Percentiles rank a stretch among this genome's conserved stretches.
phyloP scores from a whole-genome alignment of 371 early-diverging fungal species.

The Phascolomyces articulosus region DNA sequence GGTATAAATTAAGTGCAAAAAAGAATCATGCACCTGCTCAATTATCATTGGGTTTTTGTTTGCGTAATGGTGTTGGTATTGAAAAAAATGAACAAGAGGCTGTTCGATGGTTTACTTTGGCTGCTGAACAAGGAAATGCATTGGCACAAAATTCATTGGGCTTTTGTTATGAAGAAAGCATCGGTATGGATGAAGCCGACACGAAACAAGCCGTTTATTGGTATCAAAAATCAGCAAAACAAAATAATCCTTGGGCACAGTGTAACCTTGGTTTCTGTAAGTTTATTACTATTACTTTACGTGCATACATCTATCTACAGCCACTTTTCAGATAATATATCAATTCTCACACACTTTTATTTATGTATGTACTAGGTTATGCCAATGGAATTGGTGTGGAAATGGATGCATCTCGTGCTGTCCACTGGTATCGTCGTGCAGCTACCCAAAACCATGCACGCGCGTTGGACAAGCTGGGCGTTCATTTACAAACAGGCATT shows the following conservation, averaged over 20 bases:
- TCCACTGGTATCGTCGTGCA: constrained; percentile 73
- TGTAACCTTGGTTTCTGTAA: constrained; percentile 82
- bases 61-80: constrained; percentile 74
- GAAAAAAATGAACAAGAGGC: constrained; percentile 66
- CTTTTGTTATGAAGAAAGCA: constrained; percentile 82
- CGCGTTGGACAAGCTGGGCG: constrained; percentile 84
- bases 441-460: constrained; percentile 72
- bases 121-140: constrained; percentile 74
- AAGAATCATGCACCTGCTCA: constrained; percentile 71
- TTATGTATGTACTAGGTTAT: too few relatives aligned
- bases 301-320: too few relatives aligned
- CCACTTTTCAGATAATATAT: too few relatives aligned
- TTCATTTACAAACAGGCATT: constrained; percentile 79
- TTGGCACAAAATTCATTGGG: constrained; percentile 86
- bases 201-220: constrained; percentile 76
- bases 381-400: constrained; percentile 83
- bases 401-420: constrained; percentile 62
- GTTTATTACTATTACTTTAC: background rate
- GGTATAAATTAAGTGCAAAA: constrained; percentile 73
- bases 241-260: constrained; percentile 88
- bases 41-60: constrained; percentile 85
- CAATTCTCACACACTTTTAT: too few relatives aligned
- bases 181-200: constrained; percentile 64
- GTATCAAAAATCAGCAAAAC: constrained; percentile 79
- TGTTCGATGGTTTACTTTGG: constrained; percentile 67